Base-by-base conservation (phyloP, 192 early-diverging fungal genomes). In the Geranomyces michiganensis region DNA sequence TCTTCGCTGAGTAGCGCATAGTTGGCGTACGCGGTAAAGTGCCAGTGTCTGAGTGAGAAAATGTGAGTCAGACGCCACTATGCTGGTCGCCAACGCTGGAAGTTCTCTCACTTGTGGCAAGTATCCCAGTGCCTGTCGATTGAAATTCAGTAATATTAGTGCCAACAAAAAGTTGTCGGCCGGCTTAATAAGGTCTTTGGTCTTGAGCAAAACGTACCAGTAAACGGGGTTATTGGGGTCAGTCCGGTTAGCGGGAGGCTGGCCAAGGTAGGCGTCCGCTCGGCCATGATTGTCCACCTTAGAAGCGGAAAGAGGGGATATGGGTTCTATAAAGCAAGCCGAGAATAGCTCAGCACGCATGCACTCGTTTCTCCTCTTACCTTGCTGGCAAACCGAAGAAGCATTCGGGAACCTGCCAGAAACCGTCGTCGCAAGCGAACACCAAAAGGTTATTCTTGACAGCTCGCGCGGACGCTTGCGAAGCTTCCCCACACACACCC, bases 11-110 rank as follows among this genome's bases (percentile, higher is more conserved):
- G 73, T 41, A 78, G 68, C 43, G 21, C 10, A 53, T 78, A 78
- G 63, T 70, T 66, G 19, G 77, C 77, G 63, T 78, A 78, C 10
- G 67, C 77, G 31, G 67, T 78, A 55, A 73, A 77, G 62, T 78
- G 72, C 77, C 73, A 78, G 67, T 78, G 77, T 63, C 71, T 67
- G 65, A n/a, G 47, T 62, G 62, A 41, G 44, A 21, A 46, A 36
- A 21, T 44, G 13, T 43, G 62, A 21, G n/a, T n/a, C n/a, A n/a
- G n/a, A n/a, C n/a, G n/a, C n/a, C n/a, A n/a, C n/a, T n/a, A n/a
- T 10, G 15, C 12, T n/a, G 56, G 24, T 12, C 56, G 12, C 9
- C 24, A 58, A 24, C 46, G 46, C 12, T n/a, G n/a, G n/a, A n/a
- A n/a, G n/a, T n/a, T n/a, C n/a, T n/a, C 62, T 67, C 27, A 74